phyloP scores from a whole-genome alignment of 148 eudicot species.

The Camellia lanceoleosa region DNA sequence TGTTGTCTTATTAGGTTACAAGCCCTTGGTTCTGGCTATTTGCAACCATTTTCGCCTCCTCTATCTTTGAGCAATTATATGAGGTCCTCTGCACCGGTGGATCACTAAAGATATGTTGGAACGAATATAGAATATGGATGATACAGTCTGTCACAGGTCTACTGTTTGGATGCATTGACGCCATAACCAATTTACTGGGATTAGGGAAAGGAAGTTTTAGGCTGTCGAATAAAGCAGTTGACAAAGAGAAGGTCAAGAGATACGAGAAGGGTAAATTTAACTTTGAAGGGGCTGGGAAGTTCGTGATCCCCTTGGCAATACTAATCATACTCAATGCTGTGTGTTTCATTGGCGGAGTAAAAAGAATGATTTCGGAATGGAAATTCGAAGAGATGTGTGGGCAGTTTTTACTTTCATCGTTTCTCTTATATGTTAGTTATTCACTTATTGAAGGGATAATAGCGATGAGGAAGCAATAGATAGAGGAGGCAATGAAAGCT shows the following conservation, averaged over 20 bases:
- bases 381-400: constrained; percentile 17
- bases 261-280: constrained; percentile 15
- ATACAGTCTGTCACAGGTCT: constrained; percentile 3
- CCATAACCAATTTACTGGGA: constrained; percentile 1
- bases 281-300: constrained; percentile 14
- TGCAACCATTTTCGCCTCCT: not conserved
- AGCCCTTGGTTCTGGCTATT: constrained; percentile 17
- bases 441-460: constrained; percentile 12
- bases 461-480: not conserved
- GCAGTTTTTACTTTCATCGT: constrained; percentile 13
- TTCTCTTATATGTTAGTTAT: constrained; percentile 7
- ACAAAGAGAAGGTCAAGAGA: constrained; percentile 15
- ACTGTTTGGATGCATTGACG: constrained; percentile 14
- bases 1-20: not conserved
- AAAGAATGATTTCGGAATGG: constrained; percentile 7
- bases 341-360: constrained; percentile 7
- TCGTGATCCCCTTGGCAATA: constrained; percentile 13
- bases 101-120: constrained; percentile 12
- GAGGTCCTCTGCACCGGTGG: constrained; percentile 10
- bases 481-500: too few species aligned
- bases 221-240: constrained; percentile 14
- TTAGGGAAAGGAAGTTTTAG: not conserved
- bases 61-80: constrained; percentile 15
- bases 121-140: constrained; percentile 15
- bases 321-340: constrained; percentile 5